Evolutionary conservation across 768 basidiomycete species (phyloP).

Genomic region (Termitomyces sp.): DNA sequence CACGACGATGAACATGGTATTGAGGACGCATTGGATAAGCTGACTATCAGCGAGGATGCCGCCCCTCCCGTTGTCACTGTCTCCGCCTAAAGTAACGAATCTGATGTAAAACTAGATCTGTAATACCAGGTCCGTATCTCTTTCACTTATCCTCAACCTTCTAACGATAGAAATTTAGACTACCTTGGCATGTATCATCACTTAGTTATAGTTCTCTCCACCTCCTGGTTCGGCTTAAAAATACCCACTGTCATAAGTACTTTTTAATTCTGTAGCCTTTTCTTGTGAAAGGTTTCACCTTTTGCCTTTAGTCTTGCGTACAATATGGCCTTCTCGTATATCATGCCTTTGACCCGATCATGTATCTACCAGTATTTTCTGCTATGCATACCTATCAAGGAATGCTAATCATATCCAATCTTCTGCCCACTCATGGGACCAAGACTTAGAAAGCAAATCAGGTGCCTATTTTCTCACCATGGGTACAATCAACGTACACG

Average conservation of each 20-base stretch:
- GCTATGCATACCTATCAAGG: neutral
- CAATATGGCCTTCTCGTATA: neutral
- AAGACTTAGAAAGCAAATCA: neutral
- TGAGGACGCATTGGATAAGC: slow-evolving; percentile 63
- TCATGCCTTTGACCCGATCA: neutral
- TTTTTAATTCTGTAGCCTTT: neutral
- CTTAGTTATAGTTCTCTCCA: neutral
- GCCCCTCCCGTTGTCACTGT: slow-evolving; percentile 17
- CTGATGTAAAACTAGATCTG: slow-evolving; percentile 3
- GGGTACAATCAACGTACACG: neutral
- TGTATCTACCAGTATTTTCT: neutral
- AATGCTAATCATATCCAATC: neutral
- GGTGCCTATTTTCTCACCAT: neutral
- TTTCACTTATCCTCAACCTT: neutral
- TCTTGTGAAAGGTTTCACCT: no score
- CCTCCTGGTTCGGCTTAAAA: neutral
- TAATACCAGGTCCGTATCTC: slow-evolving; percentile 9
- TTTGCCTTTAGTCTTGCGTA: neutral
- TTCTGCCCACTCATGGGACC: neutral
- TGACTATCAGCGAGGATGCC: slow-evolving; percentile 36
- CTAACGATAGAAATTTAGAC: neutral
- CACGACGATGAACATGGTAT: slow-evolving; percentile 43
- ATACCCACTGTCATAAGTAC: neutral
- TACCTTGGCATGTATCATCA: neutral
- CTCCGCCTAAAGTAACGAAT: slow-evolving; percentile 17